Percentiles rank a stretch among this genome's conserved stretches.
Evolutionary conservation across 345 rosid species (phyloP).

Genomic region (Salix exigua): DNA sequence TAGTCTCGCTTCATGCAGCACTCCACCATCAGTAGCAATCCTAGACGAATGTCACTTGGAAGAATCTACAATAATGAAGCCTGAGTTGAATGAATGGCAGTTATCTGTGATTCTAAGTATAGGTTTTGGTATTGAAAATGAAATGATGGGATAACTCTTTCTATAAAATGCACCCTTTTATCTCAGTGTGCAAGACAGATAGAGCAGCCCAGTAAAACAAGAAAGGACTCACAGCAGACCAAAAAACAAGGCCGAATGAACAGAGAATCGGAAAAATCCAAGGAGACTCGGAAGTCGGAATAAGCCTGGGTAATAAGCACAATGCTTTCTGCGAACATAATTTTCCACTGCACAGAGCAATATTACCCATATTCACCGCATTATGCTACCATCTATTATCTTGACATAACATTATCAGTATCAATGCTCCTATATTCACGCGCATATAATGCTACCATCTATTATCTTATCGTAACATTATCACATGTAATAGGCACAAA

Average conservation of each 20-base stretch:
- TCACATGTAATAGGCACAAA: not conserved
- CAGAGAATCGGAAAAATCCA: not conserved
- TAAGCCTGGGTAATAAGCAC: not conserved
- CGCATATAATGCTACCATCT: too few relatives aligned
- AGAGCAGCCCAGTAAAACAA: too few relatives aligned
- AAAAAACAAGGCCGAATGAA: not conserved
- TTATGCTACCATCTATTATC: not conserved
- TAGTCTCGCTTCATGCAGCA: conserved; percentile 88
- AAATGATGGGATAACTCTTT: not conserved
- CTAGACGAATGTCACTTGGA: conserved; percentile 82
- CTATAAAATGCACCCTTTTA: not conserved
- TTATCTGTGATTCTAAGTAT: not conserved
- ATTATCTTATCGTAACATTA: too few relatives aligned
- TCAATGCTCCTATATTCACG: too few relatives aligned
- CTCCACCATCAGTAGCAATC: conserved; percentile 68
- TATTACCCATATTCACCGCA: not conserved
- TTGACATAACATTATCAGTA: too few relatives aligned
- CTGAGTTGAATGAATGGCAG: not conserved
- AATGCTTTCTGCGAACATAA: not conserved
- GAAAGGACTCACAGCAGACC: too few relatives aligned
- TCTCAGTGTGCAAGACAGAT: too few relatives aligned
- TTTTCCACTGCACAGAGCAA: not conserved
- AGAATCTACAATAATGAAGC: conserved; percentile 48
- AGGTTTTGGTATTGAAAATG: too few relatives aligned
- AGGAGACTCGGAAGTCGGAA: not conserved